Base-by-base conservation (phyloP, 257 asterid species). In the Ajuga chamaepitys region DNA sequence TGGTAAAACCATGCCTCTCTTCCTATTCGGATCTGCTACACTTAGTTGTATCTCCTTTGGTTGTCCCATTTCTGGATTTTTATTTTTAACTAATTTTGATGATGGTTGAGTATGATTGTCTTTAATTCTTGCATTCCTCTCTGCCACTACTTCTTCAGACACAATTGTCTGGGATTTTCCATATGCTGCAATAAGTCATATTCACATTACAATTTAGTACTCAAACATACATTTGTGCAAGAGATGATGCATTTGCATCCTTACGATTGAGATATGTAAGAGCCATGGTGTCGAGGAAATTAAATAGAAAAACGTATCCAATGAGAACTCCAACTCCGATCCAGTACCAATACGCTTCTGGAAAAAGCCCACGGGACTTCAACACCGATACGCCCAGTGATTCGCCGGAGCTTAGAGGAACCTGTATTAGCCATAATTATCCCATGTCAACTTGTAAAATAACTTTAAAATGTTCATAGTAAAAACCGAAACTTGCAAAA, bases 1-100 rank as follows among this genome's bases (percentile, higher is more conserved):
- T 25, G 98, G 98, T 59, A 91, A 73, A 74, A 91, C 75, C 98
- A 91, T 86, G 75, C 98, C 96, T 65, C 75, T 81, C 68, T 77
- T 88, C 70, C 84, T 72, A 24, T 70, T 79, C 24, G 75, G 76
- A 54, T 79, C 79, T 3, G 61, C 45, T 16, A 67, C 77, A 40
- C 64, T 68, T 9, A 71, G n/a, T n/a, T n/a, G n/a, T n/a, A n/a
- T n/a, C n/a, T n/a, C n/a, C n/a, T n/a, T n/a, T n/a, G n/a, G n/a
- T n/a, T n/a, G n/a, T n/a, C n/a, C n/a, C n/a, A n/a, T n/a, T n/a
- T n/a, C n/a, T n/a, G n/a, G n/a, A n/a, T n/a, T n/a, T n/a, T n/a
- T 60, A 79, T 66, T 78, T 58, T 81, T 83, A 3, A 78, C 83
- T n/a, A n/a, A n/a, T 70, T 81, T 75, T 9, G 83, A 70, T 41